phyloP scores from a whole-genome alignment of 2,329 filamentous ascomycete genomes.

The Colletotrichum orchidophilum region DNA sequence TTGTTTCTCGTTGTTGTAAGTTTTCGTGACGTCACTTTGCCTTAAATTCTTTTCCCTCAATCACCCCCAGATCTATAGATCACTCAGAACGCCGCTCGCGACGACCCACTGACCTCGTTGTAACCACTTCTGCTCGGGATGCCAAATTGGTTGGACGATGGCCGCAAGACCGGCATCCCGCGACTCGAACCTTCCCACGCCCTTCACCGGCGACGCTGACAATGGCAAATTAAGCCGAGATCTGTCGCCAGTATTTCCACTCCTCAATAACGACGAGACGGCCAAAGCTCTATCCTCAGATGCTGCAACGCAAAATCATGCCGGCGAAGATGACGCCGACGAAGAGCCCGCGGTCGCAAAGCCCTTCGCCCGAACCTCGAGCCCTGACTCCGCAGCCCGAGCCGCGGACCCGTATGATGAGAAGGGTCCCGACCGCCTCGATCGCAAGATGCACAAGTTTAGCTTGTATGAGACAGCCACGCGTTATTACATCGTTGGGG shows the following conservation, averaged over 20 bases:
- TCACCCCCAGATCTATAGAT: not conserved
- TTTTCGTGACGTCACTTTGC: no score
- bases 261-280: constrained; percentile 48
- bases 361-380: constrained; percentile 66
- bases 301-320: constrained; percentile 30
- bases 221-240: not conserved
- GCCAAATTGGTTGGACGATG: not conserved
- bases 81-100: no score
- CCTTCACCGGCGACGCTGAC: not conserved
- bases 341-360: constrained; percentile 67
- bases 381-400: constrained; percentile 54
- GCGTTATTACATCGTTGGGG: constrained; percentile 93
- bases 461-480: constrained; percentile 96
- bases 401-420: constrained; percentile 44
- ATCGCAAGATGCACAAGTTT: constrained; percentile 90
- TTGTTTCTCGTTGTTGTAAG: no score
- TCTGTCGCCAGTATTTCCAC: constrained; percentile 43
- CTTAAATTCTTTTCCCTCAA: no score
- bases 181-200: not conserved
- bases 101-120: not conserved
- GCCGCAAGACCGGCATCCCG: not conserved
- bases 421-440: constrained; percentile 47
- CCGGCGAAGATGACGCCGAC: constrained; percentile 61
- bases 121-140: not conserved
- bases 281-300: constrained; percentile 39